These are phyloP conservation scores for Carex sylvatica DNA, from an alignment of 202 grass and related monocot species.

Conservation along the genomic window DNA sequence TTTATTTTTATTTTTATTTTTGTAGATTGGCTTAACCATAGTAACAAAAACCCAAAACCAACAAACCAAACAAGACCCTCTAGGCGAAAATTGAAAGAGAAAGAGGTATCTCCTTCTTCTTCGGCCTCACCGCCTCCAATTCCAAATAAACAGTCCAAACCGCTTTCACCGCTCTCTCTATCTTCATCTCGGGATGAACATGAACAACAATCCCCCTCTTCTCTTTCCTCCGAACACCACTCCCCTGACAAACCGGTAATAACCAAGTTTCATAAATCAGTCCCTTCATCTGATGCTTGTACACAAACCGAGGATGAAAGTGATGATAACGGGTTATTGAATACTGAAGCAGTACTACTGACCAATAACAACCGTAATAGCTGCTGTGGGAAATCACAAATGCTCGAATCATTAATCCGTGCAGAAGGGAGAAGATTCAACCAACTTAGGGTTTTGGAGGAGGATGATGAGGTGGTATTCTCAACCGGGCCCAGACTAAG, in stretches of 20 bases:
- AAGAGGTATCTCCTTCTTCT: slow-evolving; percentile 44
- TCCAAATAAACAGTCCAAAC: slow-evolving; percentile 46
- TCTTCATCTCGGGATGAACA: slow-evolving; percentile 44
- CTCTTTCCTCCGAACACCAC: slow-evolving; percentile 24
- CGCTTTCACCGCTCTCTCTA: slow-evolving; percentile 33
- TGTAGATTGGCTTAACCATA: slow-evolving; percentile 43
- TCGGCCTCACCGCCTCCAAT: slow-evolving; percentile 48
- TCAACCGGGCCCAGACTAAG: slow-evolving; percentile 51
- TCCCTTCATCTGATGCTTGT: slow-evolving; percentile 50
- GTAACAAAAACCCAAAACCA: slow-evolving; percentile 46
- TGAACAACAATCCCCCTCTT: slow-evolving; percentile 50
- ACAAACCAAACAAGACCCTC: slow-evolving; percentile 29
- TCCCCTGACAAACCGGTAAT: slow-evolving; percentile 36
- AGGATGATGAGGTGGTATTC: slow-evolving; percentile 62
- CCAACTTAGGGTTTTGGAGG: slow-evolving; percentile 53
- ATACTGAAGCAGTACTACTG: slow-evolving; percentile 30
- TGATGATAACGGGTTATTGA: slow-evolving; percentile 40
- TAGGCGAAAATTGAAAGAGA: slow-evolving; percentile 38
- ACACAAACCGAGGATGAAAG: slow-evolving; percentile 82
- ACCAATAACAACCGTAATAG: slow-evolving; percentile 29
- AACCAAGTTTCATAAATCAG: slow-evolving; percentile 48
- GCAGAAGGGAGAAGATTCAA: slow-evolving; percentile 42
- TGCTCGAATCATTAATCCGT: slow-evolving; percentile 76
- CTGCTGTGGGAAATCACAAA: slow-evolving; percentile 51
- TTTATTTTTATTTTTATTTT: neutral